Evolutionary conservation across 495 filamentous ascomycete genomes (phyloP), one percentile per base, ranked within the genome.

Genomic region (Haplographium delicatum): DNA sequence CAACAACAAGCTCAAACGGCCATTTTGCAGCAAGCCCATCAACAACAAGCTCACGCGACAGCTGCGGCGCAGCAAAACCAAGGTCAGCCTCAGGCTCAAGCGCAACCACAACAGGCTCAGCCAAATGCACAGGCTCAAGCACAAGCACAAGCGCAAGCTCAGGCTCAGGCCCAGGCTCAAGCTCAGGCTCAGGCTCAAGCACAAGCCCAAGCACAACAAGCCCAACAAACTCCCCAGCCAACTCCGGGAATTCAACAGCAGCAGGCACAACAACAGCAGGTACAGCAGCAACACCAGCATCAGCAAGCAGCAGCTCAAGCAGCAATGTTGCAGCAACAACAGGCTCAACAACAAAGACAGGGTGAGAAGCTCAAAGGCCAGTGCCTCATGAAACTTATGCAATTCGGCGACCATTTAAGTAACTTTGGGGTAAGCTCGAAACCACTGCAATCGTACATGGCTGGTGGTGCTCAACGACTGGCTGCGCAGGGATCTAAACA

Each of bases 381-480:
- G 7, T 75, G 76, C 22, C 65, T 87, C 9, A 59, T 91, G 43
- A 78, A 73, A 53, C 66, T 96, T 31, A 72, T 85, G 54, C 71
- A 73, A 44, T 91, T 91, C 57, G 75, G 78, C 19, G 85, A 91
- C 59, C 69, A 84, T 42, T 66, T 95, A 9, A 84, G 83, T 55
- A 72, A 71, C 44, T 88, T 84, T 59, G 65, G 69, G 25, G 78
- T 84, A 67, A 65, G 78, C 72, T 51, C 38, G 18, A 44, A 52
- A 44, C 40, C 35, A 41, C 42, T 58, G 18, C 26, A 37, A 47
- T 19, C 16, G 28, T 69, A 67, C 66, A 48, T 51, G 33, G 41
- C 27, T 48, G 51, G 28, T 53, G 53, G 54, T 16, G 39, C 45
- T 55, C 50, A 42, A 42, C 33, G 38, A 47, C 33, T 52, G 28